Evolutionary conservation across 1,284 basidiomycete species (phyloP), one percentile per base, ranked within the genome.

Genomic region (Puccinia brachypodii): DNA sequence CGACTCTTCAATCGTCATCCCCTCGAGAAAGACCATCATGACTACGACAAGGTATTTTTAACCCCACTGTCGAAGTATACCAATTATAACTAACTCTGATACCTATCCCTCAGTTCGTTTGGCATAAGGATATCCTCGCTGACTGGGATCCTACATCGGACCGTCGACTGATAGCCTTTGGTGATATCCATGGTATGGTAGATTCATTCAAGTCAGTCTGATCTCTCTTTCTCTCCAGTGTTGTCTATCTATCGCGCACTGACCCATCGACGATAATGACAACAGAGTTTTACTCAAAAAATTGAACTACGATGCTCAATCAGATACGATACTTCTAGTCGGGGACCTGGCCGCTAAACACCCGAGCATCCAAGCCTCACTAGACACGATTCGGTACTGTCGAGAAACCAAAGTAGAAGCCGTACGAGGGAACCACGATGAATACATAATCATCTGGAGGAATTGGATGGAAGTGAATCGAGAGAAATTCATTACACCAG

Each of bases 361-460:
- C 33, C 78, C 78, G 4, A 58, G 50, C n/a, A 81, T 73, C 31
- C 44, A 73, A 47, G 44, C 78, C n/a, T 81, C 78, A 13, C 44
- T 81, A 2, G 40, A 81, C 11, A 81, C 78, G 9, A 60, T 81
- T 16, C 25, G 44, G 16, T 81, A 73, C 44, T 40, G 50, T 58
- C 69, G 78, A 58, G 58, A 81, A 58, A 64, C 69, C 13, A 66
- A 62, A 9, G 28, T 81, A 9, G 40, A 44, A n/a, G 78, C 36
- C 4, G 47, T 81, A 19, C 47, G 78, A 64, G 78, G 78, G 25
- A 81, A 81, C 60, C 78, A 81, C 66, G 78, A 81, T 22, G 68
- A 81, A 64, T 68, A 81, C 58, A 64, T 81, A n/a, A 81, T 81
- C 25, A 71, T 69, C 16, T 81, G 78, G 78, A 81, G 78, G 44